phyloP scores from a whole-genome alignment of 768 basidiomycete species.

The Leccinellum rugosiceps region DNA sequence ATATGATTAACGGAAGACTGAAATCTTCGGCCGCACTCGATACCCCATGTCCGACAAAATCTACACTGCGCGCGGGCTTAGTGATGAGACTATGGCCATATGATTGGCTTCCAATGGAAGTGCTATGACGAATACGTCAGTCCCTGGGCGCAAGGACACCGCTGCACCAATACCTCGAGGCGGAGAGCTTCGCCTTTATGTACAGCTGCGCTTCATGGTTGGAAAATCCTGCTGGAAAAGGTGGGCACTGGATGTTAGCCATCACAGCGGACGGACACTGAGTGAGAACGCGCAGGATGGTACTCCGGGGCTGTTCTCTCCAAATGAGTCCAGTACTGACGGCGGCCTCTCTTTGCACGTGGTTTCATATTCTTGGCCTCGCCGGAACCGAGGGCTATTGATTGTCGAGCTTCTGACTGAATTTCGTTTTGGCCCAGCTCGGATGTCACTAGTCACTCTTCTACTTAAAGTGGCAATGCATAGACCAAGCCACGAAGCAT shows the following conservation, averaged over 20 bases:
- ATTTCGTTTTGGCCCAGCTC: conserved; percentile 11
- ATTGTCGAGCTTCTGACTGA: conserved; percentile 20
- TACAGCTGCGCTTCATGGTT: conserved; percentile 35
- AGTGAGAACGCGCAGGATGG: conserved; percentile 4
- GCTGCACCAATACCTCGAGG: conserved; percentile 36
- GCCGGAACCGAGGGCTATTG: conserved; percentile 28
- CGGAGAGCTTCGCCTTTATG: conserved; percentile 27
- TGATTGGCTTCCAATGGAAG: conserved; percentile 26
- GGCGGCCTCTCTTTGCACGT: conserved; percentile 17
- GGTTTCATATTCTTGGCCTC: conserved; percentile 11
- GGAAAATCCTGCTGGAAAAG: conserved; percentile 14
- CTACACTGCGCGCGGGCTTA: conserved; percentile 22
- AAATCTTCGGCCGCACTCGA: conserved; percentile 20
- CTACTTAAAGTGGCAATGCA: conserved; percentile 11
- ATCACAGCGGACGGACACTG: conserved; percentile 16
- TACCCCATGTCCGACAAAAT: conserved; percentile 12
- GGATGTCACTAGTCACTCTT: background rate
- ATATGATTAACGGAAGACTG: conserved; percentile 27
- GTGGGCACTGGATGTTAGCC: conserved; percentile 11
- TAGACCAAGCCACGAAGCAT: conserved; percentile 25
- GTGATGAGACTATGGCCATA: conserved; percentile 13
- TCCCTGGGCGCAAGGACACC: conserved; percentile 27
- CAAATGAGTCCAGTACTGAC: conserved; percentile 8
- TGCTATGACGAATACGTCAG: conserved; percentile 28
- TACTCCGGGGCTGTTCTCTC: conserved; percentile 11